Evolutionary conservation across 108 stramenopile genomes (phyloP), one percentile per base, ranked within the genome.

Genomic region (Cyclotella atomus): DNA sequence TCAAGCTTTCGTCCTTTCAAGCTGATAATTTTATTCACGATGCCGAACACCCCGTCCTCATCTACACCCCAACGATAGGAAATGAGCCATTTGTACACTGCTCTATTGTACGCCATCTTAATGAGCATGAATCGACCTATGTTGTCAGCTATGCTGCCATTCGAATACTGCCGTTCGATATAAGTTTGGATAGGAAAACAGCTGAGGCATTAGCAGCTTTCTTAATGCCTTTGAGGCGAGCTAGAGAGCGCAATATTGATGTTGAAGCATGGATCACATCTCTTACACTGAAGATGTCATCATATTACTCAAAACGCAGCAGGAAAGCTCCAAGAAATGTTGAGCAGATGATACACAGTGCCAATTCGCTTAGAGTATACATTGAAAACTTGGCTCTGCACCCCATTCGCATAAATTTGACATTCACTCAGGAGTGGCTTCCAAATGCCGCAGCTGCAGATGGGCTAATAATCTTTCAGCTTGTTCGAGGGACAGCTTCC

Each of bases 351-450:
- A 75, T 83, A 10, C 83, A 87, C 20, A 81, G 76, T 34, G 84
- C 89, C 14, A 90, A 93, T 68, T 77, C 85, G 15, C 86, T 87
- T 7, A 77, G 92, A 25, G 70, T 93, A 10, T 93, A 91, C 63
- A 65, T 93, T 41, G 92, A 93, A 63, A 76, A 88, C 59, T 70
- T 91, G 2, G 82, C 88, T 61, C 55, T 93, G 2, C 92, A 93
- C 75, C 92, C 92, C 3, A 79, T 90, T 33, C 59, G 86, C n/a
- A 64, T 93, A 34, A 69, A 81, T 8, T 70, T 93, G n/a, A 93
- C 90, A 0, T 93, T 91, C 47, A 89, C 90, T 15, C 92, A 93
- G 60, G 88, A 93, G 35, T 89, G 87, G 87, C 63, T 85, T 59
- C 84, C 75, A 57, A 83, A 79, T 25, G 65, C 84, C 2, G 56